Conservation (phyloP, 129 eudicot genomes). For the Centella asiatica region DNA sequence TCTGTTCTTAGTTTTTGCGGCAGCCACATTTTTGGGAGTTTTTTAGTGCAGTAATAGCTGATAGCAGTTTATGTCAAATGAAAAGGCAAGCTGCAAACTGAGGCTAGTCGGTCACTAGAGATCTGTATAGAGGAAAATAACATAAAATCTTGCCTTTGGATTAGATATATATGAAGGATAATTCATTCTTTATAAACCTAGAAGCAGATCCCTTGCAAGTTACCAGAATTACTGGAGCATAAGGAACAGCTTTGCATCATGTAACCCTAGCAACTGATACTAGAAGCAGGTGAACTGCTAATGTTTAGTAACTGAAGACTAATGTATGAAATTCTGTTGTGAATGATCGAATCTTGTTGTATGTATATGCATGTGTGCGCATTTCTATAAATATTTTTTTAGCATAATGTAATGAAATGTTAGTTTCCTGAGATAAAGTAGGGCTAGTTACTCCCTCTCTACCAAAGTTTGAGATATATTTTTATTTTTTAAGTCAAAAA, state of each 20-base stretch:
- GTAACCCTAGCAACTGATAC: background rate
- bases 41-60: conserved; percentile 33
- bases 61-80: background rate
- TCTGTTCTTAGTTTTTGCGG: conserved; percentile 67
- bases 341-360: too few relatives aligned
- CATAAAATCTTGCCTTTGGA: background rate
- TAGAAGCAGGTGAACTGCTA: too few relatives aligned
- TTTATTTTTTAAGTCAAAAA: too few relatives aligned
- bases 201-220: background rate
- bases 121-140: background rate
- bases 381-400: background rate
- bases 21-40: conserved; percentile 85
- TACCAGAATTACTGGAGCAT: background rate
- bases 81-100: background rate
- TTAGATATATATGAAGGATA: background rate
- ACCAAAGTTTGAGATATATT: too few relatives aligned
- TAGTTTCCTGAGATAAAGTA: too few relatives aligned
- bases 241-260: background rate
- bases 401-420: background rate
- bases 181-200: background rate
- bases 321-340: background rate
- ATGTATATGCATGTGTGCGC: background rate
- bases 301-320: background rate
- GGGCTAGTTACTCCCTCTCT: too few relatives aligned
- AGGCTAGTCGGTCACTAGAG: background rate